phyloP scores from a whole-genome alignment of 352 stramenopile species.

The Pythium brachiatum region DNA sequence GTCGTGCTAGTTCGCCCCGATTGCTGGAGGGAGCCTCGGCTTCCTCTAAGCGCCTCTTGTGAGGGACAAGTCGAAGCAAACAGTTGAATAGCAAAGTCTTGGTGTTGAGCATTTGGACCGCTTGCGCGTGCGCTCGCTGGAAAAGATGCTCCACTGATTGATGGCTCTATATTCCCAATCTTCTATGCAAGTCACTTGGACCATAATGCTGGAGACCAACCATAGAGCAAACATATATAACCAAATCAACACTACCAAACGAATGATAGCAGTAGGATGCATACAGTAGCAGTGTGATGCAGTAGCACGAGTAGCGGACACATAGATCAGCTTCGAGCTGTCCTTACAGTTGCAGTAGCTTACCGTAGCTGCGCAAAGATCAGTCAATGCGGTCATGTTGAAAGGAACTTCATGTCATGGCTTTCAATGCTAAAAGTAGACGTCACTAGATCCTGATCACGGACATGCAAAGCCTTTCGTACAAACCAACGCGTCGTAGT shows the following conservation, averaged over 20 bases:
- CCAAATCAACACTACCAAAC: neutral
- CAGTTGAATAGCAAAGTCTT: slow-evolving; percentile 89
- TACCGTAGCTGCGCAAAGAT: too few relatives aligned
- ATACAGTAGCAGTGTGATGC: neutral
- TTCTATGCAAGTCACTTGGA: slow-evolving; percentile 85
- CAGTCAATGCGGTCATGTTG: too few relatives aligned
- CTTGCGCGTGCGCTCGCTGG: slow-evolving; percentile 42
- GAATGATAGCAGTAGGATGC: slow-evolving; percentile 1
- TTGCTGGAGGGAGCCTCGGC: slow-evolving; percentile 21
- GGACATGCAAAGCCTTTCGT: neutral
- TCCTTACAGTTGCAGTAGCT: too few relatives aligned
- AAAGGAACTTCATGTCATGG: too few relatives aligned
- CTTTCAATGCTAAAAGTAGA: neutral
- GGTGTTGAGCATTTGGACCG: slow-evolving; percentile 84
- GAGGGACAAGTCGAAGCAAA: slow-evolving; percentile 89
- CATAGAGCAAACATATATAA: slow-evolving; percentile 80
- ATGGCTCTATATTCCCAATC: slow-evolving; percentile 92
- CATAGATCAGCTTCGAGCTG: too few relatives aligned
- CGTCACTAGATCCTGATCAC: neutral
- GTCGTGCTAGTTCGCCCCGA: slow-evolving; percentile 83
- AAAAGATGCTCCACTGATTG: slow-evolving; percentile 85
- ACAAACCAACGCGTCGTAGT: too few relatives aligned
- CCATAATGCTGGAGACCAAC: slow-evolving; percentile 89
- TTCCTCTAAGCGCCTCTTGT: slow-evolving; percentile 39
- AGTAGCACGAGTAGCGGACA: too few relatives aligned